phyloP scores from a whole-genome alignment of 192 early-diverging fungal genomes.

The Coemansia sp. region DNA sequence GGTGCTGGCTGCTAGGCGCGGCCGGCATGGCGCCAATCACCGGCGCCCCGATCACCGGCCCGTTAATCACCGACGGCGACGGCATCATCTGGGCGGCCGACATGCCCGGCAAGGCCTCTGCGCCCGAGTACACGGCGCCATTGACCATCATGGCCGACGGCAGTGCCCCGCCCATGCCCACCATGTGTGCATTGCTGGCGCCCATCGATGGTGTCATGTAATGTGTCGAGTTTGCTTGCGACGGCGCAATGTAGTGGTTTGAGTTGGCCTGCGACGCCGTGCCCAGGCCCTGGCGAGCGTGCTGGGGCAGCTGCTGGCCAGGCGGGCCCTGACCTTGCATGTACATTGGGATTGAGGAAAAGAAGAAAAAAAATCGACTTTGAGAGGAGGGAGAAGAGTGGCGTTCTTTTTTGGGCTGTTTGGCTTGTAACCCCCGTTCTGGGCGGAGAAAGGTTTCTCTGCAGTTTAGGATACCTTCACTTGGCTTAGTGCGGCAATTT shows the following conservation, averaged over 20 bases:
- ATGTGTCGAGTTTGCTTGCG: slow-evolving; percentile 9
- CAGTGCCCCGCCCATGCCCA: slow-evolving; percentile 31
- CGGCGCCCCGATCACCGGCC: slow-evolving; percentile 48
- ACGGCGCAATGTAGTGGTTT: slow-evolving; percentile 12
- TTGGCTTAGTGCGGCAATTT: not conserved
- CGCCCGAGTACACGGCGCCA: slow-evolving; percentile 27
- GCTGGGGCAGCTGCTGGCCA: too few species aligned
- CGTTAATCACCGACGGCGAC: slow-evolving; percentile 42
- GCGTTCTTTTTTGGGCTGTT: too few species aligned
- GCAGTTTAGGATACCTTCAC: not conserved
- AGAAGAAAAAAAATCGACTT: too few species aligned
- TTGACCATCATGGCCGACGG: slow-evolving; percentile 49
- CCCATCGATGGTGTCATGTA: slow-evolving; percentile 41
- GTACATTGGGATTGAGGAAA: too few species aligned
- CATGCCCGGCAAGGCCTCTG: slow-evolving; percentile 26
- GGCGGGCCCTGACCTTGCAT: too few species aligned
- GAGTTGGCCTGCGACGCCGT: too few species aligned
- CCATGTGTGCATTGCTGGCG: slow-evolving; percentile 35
- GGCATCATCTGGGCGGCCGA: slow-evolving; percentile 33
- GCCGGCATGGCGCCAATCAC: too few species aligned
- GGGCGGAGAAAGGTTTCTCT: not conserved
- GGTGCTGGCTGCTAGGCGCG: slow-evolving; percentile 54
- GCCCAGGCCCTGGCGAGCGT: too few species aligned
- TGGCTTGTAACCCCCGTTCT: too few species aligned
- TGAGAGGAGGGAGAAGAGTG: too few species aligned